Percentiles rank a stretch among this genome's conserved stretches.
phyloP scores from a whole-genome alignment of 2,329 filamentous ascomycete genomes.

The Rutstroemia sp. region DNA sequence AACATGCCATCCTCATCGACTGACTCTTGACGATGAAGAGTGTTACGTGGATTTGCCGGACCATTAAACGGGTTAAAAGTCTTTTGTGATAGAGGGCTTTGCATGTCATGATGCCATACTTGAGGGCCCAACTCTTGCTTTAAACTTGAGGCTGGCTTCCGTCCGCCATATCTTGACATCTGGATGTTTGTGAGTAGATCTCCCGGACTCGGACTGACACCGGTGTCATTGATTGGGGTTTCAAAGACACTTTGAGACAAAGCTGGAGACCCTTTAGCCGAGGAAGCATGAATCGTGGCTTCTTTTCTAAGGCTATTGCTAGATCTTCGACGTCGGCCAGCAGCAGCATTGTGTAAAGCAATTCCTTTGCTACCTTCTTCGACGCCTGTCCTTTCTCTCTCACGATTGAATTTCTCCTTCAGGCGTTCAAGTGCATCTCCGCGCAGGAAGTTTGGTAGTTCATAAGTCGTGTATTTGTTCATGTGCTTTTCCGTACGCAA shows the following conservation, averaged over 20 bases:
- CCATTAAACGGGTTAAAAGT: slow-evolving; percentile 51
- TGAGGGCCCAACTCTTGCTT: slow-evolving; percentile 19
- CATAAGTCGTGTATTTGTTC: slow-evolving; percentile 85
- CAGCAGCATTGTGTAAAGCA: slow-evolving; percentile 76
- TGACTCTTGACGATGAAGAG: slow-evolving; percentile 67
- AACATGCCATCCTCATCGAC: slow-evolving; percentile 86
- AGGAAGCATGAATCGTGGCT: slow-evolving; percentile 58
- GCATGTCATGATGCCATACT: slow-evolving; percentile 26
- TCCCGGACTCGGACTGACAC: slow-evolving; percentile 54
- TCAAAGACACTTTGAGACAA: slow-evolving; percentile 26
- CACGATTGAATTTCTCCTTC: slow-evolving; percentile 86
- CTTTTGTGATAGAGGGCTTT: slow-evolving; percentile 35
- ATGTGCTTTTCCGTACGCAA: slow-evolving; percentile 88
- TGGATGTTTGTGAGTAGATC: slow-evolving; percentile 78
- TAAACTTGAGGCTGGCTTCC: slow-evolving; percentile 27
- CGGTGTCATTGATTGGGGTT: slow-evolving; percentile 24
- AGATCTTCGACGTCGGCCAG: slow-evolving; percentile 60
- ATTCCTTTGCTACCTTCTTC: slow-evolving; percentile 89
- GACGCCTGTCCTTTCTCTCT: slow-evolving; percentile 71
- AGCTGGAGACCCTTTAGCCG: slow-evolving; percentile 16
- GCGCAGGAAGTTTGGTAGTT: slow-evolving; percentile 83
- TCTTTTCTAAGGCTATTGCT: slow-evolving; percentile 73
- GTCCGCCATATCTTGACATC: slow-evolving; percentile 52
- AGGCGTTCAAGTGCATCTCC: slow-evolving; percentile 75
- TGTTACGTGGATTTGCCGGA: slow-evolving; percentile 39